These are phyloP conservation scores for Lachnellula cervina DNA, from an alignment of 2,329 filamentous ascomycete genomes.

Conservation along the genomic window DNA sequence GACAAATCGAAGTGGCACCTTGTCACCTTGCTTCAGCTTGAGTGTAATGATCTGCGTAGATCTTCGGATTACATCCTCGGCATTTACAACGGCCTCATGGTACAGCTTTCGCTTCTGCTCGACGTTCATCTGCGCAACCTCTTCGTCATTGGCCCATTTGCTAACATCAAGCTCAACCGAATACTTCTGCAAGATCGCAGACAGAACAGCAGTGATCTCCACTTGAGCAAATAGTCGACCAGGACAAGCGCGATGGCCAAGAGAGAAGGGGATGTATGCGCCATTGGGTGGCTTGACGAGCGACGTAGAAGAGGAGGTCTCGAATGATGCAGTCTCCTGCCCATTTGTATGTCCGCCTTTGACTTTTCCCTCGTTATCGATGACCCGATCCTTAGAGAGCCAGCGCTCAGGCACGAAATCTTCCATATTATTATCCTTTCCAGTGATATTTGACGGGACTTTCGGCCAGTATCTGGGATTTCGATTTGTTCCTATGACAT, in stretches of 20 bases:
- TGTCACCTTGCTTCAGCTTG: slow-evolving; percentile 20
- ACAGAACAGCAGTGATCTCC: slow-evolving; percentile 31
- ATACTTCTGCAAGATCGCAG: slow-evolving; percentile 24
- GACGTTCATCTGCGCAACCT: slow-evolving; percentile 20
- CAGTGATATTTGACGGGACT: not conserved
- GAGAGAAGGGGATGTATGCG: slow-evolving; percentile 32
- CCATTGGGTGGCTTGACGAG: slow-evolving; percentile 27
- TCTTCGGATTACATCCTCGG: slow-evolving; percentile 15
- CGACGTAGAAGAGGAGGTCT: slow-evolving; percentile 8
- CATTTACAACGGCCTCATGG: slow-evolving; percentile 15
- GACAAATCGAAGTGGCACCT: slow-evolving; percentile 23
- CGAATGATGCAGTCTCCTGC: slow-evolving; percentile 7
- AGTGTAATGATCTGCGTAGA: slow-evolving; percentile 22
- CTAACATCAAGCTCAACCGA: slow-evolving; percentile 28
- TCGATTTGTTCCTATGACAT: slow-evolving; percentile 41
- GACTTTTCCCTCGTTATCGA: slow-evolving; percentile 1
- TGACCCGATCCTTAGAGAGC: slow-evolving; percentile 32
- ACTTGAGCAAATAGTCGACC: slow-evolving; percentile 34
- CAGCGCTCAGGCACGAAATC: slow-evolving; percentile 54
- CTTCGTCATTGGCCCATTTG: slow-evolving; percentile 26
- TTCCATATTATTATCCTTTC: slow-evolving; percentile 10
- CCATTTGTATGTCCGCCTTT: slow-evolving; percentile 1
- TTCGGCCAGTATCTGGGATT: slow-evolving; percentile 53
- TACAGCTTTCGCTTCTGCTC: slow-evolving; percentile 22
- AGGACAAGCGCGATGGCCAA: slow-evolving; percentile 35